Evolutionary conservation across 2,329 filamentous ascomycete species (phyloP).

Genomic region (Neonectria punicea): DNA sequence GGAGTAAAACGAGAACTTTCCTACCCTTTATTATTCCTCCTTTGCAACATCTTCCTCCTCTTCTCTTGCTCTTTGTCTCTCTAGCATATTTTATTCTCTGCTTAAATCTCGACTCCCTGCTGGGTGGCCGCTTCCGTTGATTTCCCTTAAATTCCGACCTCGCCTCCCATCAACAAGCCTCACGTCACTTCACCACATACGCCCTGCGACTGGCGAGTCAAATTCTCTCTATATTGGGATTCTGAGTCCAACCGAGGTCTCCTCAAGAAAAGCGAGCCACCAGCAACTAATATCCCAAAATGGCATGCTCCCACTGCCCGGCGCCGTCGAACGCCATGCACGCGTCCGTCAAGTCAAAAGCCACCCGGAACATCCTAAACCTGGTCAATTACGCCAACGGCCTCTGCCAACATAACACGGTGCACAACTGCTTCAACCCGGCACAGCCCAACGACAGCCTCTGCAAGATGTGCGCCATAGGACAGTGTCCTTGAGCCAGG

Average conservation of each 20-base stretch:
- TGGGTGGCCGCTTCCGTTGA: not conserved
- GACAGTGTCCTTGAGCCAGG: conserved; percentile 35
- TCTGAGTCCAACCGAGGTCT: not conserved
- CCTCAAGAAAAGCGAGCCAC: not conserved
- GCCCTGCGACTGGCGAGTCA: not conserved
- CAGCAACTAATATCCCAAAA: not conserved
- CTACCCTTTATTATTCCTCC: not conserved
- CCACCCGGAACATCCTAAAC: conserved; percentile 6
- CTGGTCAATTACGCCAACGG: conserved; percentile 37
- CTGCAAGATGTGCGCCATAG: conserved; percentile 40
- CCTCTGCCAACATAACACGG: conserved; percentile 38
- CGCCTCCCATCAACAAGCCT: not conserved
- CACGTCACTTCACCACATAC: not conserved
- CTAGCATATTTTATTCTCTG: not conserved
- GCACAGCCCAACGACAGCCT: conserved; percentile 32
- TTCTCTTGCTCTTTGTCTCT: not conserved
- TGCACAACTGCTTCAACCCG: conserved; percentile 38
- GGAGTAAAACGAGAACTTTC: not conserved
- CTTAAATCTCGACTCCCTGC: not conserved
- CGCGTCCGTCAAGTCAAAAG: conserved; percentile 10
- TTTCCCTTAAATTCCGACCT: not conserved
- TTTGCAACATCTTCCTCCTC: not conserved
- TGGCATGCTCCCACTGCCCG: conserved; percentile 13
- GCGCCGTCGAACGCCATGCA: conserved; percentile 2
- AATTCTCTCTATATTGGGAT: not conserved